Evolutionary conservation across 2,329 filamentous ascomycete genomes (phyloP).

Genomic region (Diplodia seriata): DNA sequence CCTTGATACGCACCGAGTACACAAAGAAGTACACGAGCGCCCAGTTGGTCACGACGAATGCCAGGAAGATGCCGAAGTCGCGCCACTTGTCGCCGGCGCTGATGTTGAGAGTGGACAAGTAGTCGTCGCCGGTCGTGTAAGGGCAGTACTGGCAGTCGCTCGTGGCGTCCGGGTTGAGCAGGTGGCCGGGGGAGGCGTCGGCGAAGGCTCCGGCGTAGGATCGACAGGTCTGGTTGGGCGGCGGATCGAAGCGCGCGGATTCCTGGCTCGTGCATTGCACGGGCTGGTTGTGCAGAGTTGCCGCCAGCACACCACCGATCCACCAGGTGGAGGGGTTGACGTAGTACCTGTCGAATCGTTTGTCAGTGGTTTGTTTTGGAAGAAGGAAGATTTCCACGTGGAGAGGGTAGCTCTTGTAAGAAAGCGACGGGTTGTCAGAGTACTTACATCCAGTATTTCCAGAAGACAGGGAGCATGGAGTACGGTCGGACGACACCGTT

Average conservation of each 20-base stretch:
- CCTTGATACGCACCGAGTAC: constrained; percentile 72
- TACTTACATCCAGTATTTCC: constrained; percentile 68
- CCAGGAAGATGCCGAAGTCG: constrained; percentile 74
- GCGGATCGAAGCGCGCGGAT: constrained; percentile 69
- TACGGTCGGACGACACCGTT: constrained; percentile 80
- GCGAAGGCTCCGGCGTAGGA: constrained; percentile 70
- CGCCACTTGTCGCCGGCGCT: constrained; percentile 70
- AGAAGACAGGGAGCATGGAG: constrained; percentile 69
- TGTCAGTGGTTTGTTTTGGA: neutral
- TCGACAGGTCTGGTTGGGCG: constrained; percentile 68
- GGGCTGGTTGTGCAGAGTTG: constrained; percentile 62
- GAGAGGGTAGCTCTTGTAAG: neutral
- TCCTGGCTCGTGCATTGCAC: constrained; percentile 60
- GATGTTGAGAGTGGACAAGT: constrained; percentile 66
- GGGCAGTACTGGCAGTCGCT: constrained; percentile 73
- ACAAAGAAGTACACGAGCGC: constrained; percentile 78
- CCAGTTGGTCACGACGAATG: constrained; percentile 75
- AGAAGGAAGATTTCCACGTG: too few relatives aligned
- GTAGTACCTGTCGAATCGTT: constrained; percentile 56
- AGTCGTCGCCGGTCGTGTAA: constrained; percentile 70
- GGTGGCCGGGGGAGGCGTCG: constrained; percentile 62
- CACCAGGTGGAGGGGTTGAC: constrained; percentile 74
- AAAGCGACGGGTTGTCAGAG: neutral
- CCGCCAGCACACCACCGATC: constrained; percentile 72
- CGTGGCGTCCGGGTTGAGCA: constrained; percentile 67